A percentile compares a stretch with the other conserved stretches of the same genome.
Evolutionary conservation across 352 stramenopile species (phyloP).

Genomic region (Phytophthora sansomeana): DNA sequence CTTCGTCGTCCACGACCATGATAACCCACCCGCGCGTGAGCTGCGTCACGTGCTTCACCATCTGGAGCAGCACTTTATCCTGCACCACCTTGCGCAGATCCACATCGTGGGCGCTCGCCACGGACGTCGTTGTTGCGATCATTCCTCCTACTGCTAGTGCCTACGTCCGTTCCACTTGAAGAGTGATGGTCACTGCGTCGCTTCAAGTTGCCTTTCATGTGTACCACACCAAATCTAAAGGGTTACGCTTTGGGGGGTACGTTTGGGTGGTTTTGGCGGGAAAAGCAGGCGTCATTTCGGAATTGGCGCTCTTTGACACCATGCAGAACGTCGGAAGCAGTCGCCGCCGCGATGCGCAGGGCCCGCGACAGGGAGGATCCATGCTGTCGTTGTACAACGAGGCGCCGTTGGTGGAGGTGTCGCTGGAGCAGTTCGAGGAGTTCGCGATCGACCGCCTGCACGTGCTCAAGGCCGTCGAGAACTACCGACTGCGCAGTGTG

Average conservation of each 20-base stretch:
- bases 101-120: slow-evolving; percentile 46
- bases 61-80: slow-evolving; percentile 82
- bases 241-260: slow-evolving; percentile 15
- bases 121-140: slow-evolving; percentile 8
- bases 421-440: slow-evolving; percentile 98
- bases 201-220: not conserved
- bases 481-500: slow-evolving; percentile 82
- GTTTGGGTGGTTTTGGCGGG: slow-evolving; percentile 37
- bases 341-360: slow-evolving; percentile 57
- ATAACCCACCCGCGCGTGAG: slow-evolving; percentile 88
- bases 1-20: slow-evolving; percentile 95
- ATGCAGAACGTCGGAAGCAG: slow-evolving; percentile 90
- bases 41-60: slow-evolving; percentile 85
- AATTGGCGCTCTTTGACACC: not conserved
- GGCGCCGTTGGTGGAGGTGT: slow-evolving; percentile 94
- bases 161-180: not conserved
- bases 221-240: not conserved
- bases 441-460: slow-evolving; percentile 97
- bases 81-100: slow-evolving; percentile 84
- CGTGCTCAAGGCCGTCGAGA: slow-evolving; percentile 89
- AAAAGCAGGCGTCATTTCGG: slow-evolving; percentile 27
- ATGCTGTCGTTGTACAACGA: slow-evolving; percentile 95
- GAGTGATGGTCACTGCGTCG: slow-evolving; percentile 20
- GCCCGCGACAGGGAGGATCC: slow-evolving; percentile 51
- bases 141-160: not conserved